Percentiles rank a stretch among this genome's conserved stretches.
Conservation (phyloP, 2,329 filamentous ascomycete genomes). For the Colletotrichum zoysiae region DNA sequence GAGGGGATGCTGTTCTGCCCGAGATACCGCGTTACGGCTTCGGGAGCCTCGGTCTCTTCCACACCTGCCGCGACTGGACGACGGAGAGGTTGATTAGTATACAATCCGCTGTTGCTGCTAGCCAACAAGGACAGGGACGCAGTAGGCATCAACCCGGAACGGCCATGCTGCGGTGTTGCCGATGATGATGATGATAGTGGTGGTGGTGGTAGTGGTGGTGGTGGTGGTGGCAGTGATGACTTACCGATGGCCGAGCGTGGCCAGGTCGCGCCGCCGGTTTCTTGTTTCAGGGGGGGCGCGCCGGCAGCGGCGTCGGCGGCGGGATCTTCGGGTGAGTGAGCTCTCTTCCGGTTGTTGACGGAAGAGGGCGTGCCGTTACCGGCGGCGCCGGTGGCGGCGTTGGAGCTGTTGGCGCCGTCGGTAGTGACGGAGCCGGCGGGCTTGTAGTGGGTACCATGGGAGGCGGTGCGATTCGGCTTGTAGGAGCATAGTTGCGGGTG, state of each 20-base stretch:
- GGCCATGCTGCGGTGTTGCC: slow-evolving; percentile 17
- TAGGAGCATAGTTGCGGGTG: slow-evolving; percentile 75
- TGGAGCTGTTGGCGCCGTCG: slow-evolving; percentile 43
- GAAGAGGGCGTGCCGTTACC: slow-evolving; percentile 45
- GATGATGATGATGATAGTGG: slow-evolving; percentile 12
- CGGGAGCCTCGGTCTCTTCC: slow-evolving; percentile 66
- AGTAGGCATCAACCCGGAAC: slow-evolving; percentile 19
- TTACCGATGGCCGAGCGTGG: slow-evolving; percentile 55
- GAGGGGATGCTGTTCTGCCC: slow-evolving; percentile 77
- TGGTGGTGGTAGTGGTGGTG: neutral
- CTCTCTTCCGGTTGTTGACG: slow-evolving; percentile 51
- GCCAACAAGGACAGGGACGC: slow-evolving; percentile 24
- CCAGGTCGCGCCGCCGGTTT: slow-evolving; percentile 57
- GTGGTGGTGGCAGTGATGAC: slow-evolving; percentile 16
- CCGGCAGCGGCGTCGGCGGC: slow-evolving; percentile 52
- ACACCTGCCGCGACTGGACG: slow-evolving; percentile 53
- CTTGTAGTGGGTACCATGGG: slow-evolving; percentile 44
- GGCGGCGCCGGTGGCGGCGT: slow-evolving; percentile 41
- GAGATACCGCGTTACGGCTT: slow-evolving; percentile 68
- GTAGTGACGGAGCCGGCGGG: slow-evolving; percentile 47
- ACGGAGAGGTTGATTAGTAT: slow-evolving; percentile 35
- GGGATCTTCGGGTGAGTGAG: slow-evolving; percentile 58
- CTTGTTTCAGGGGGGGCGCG: slow-evolving; percentile 47
- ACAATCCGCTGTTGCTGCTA: slow-evolving; percentile 28
- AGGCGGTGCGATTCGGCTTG: slow-evolving; percentile 68